Evolutionary conservation across 1,139 yeast genomes (phyloP).

Genomic region (Saccharomycopsis hybrid): DNA sequence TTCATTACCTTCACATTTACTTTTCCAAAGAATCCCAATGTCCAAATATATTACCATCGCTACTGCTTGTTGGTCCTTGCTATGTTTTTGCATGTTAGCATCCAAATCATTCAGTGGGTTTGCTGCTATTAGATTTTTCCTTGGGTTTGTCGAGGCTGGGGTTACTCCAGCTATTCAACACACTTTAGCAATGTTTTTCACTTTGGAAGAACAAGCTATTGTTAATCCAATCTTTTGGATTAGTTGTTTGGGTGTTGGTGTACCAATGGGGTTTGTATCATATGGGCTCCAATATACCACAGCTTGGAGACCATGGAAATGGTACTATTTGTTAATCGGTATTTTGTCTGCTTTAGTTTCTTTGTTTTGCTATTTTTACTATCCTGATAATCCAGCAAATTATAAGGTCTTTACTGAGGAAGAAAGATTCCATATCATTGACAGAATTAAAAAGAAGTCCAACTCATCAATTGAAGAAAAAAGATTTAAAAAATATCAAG

Average conservation of each 20-base stretch:
- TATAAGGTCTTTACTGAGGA: constrained; percentile 29
- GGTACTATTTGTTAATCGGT: constrained; percentile 28
- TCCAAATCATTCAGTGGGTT: constrained; percentile 30
- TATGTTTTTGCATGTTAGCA: constrained; percentile 30
- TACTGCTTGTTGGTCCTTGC: constrained; percentile 29
- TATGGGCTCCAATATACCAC: constrained; percentile 28
- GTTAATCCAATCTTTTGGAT: constrained; percentile 33
- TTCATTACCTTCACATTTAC: constrained; percentile 29
- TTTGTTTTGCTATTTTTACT: constrained; percentile 26
- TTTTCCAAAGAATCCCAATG: constrained; percentile 33
- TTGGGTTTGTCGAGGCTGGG: constrained; percentile 33
- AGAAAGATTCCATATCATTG: constrained; percentile 33
- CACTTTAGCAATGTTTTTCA: constrained; percentile 33
- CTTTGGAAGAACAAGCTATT: constrained; percentile 31
- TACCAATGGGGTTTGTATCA: constrained; percentile 34
- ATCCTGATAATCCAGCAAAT: constrained; percentile 35
- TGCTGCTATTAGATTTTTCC: constrained; percentile 30
- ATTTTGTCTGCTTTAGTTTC: constrained; percentile 26
- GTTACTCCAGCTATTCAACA: constrained; percentile 33
- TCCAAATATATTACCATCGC: constrained; percentile 28
- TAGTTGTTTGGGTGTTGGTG: constrained; percentile 32
- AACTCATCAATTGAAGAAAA: constrained; percentile 35
- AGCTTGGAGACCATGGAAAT: constrained; percentile 24
- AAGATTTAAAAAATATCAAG: constrained; percentile 32
- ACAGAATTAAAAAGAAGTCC: constrained; percentile 31